Conservation (phyloP, 176 grass and related monocot genomes). For the Cocos nucifera region DNA sequence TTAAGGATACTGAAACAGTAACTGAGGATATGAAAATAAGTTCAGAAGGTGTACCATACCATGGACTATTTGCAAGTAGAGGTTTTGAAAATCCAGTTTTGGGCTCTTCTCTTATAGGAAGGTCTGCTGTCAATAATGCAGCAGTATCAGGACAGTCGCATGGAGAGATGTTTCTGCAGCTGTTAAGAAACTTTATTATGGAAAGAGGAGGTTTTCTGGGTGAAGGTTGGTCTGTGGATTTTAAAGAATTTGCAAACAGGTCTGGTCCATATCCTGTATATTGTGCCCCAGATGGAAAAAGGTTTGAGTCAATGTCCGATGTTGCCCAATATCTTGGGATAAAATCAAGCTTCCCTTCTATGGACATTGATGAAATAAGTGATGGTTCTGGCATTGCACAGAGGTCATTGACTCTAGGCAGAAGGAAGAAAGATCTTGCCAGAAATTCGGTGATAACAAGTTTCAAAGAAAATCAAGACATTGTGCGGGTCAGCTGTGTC, state of each 20-base stretch:
- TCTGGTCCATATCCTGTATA: slow-evolving; percentile 10
- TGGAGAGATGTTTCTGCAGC: too few species aligned
- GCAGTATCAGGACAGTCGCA: too few species aligned
- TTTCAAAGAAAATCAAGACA: slow-evolving; percentile 55
- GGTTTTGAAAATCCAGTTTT: too few species aligned
- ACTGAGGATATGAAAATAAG: slow-evolving; percentile 23
- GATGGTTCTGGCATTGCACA: slow-evolving; percentile 43
- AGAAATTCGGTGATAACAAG: slow-evolving; percentile 45
- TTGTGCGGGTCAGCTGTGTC: slow-evolving; percentile 31
- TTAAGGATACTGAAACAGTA: slow-evolving; percentile 33
- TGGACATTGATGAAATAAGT: slow-evolving; percentile 35
- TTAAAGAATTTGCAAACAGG: neutral
- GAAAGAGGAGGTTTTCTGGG: too few species aligned
- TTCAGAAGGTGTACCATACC: slow-evolving; percentile 12
- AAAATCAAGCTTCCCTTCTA: slow-evolving; percentile 50
- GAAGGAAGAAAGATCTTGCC: slow-evolving; percentile 58
- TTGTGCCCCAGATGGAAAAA: slow-evolving; percentile 42
- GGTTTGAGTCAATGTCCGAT: slow-evolving; percentile 51
- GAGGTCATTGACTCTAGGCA: slow-evolving; percentile 28
- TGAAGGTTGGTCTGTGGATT: neutral
- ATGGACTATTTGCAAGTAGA: neutral
- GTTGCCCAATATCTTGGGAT: slow-evolving; percentile 42
- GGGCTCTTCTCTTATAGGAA: too few species aligned
- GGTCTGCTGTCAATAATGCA: too few species aligned
- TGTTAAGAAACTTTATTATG: too few species aligned